Evolutionary conservation across 2,329 filamentous ascomycete genomes (phyloP).

Genomic region (Pyrenophora graminea): DNA sequence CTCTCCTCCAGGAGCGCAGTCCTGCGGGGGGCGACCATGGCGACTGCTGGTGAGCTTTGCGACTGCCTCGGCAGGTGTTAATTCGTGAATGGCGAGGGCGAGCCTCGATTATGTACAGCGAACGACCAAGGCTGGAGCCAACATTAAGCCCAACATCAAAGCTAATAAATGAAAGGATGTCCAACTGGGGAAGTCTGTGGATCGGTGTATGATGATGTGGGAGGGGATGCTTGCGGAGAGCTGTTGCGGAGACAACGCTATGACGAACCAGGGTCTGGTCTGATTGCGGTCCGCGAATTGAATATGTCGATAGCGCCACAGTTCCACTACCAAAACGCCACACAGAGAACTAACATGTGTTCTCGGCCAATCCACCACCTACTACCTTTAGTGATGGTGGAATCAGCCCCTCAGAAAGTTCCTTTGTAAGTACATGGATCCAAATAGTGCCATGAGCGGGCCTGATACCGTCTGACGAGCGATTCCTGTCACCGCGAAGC

Average conservation of each 20-base stretch:
- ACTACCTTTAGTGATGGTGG: no score
- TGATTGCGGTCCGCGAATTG: slow-evolving; percentile 4
- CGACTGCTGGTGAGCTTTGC: slow-evolving; percentile 27
- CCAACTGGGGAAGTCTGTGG: neutral
- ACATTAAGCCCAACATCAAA: slow-evolving; percentile 6
- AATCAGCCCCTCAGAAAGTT: no score
- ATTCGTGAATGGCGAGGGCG: slow-evolving; percentile 3
- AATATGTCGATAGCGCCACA: neutral
- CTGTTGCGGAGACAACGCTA: slow-evolving; percentile 27
- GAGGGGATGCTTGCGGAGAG: slow-evolving; percentile 36
- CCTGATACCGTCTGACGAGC: neutral
- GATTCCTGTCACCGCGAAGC: slow-evolving; percentile 12
- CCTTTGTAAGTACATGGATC: no score
- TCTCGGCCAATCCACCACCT: no score
- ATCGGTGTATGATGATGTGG: slow-evolving; percentile 2
- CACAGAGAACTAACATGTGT: neutral
- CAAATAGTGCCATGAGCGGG: slow-evolving; percentile 4
- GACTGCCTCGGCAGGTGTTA: slow-evolving; percentile 16
- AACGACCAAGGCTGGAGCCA: slow-evolving; percentile 5
- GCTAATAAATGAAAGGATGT: neutral
- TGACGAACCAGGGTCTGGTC: slow-evolving; percentile 29
- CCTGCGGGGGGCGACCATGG: slow-evolving; percentile 60
- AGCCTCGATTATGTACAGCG: slow-evolving; percentile 7
- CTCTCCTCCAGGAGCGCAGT: slow-evolving; percentile 66
- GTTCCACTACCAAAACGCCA: neutral